These are phyloP conservation scores for Prunus persica DNA, from an alignment of 306 rosid genomes.

Conservation along the genomic window Prunus_persica_NCBIv2 NC_034016.1:16230001-16230500, in stretches of 20 bases:
- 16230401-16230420: background rate
- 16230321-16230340: background rate
- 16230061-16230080: slow-evolving; percentile 60
- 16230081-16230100: slow-evolving; percentile 25
- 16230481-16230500: background rate
- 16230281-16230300: background rate
- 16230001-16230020: slow-evolving; percentile 72
- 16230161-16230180: slow-evolving; percentile 91
- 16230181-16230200: slow-evolving; percentile 98
- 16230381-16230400: background rate
- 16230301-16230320: background rate
- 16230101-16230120: slow-evolving; percentile 68
- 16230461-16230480: background rate
- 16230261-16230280: slow-evolving; percentile 76
- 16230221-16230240: slow-evolving; percentile 99
- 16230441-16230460: background rate
- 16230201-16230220: slow-evolving; percentile 96
- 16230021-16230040: slow-evolving; percentile 47
- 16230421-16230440: background rate
- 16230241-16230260: slow-evolving; percentile 96
- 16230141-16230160: slow-evolving; percentile 84
- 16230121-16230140: slow-evolving; percentile 94
- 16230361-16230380: background rate
- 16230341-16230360: background rate
- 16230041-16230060: slow-evolving; percentile 47